Percentiles rank a stretch among this genome's conserved stretches.
phyloP scores from a whole-genome alignment of 2,329 filamentous ascomycete genomes.

The Penicillium glabrum region DNA sequence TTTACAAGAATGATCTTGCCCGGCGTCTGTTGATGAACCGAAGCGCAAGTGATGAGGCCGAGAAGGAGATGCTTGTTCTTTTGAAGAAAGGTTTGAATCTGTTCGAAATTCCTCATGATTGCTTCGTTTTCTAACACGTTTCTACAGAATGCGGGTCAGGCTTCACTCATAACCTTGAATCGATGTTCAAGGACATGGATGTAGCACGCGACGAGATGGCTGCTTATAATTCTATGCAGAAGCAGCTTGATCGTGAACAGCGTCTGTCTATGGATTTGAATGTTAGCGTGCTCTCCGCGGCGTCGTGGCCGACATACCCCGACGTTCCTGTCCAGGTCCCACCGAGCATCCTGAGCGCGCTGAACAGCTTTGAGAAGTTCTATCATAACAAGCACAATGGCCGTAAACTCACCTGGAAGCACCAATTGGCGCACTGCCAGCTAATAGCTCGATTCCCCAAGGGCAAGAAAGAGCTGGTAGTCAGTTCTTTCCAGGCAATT shows the following conservation, averaged over 20 bases:
- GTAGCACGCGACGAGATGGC: slow-evolving; percentile 88
- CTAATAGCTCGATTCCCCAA: slow-evolving; percentile 77
- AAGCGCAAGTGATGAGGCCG: slow-evolving; percentile 91
- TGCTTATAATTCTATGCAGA: slow-evolving; percentile 72
- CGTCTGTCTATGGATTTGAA: slow-evolving; percentile 67
- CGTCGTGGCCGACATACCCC: slow-evolving; percentile 90
- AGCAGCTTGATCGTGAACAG: slow-evolving; percentile 60
- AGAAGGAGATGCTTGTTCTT: slow-evolving; percentile 90
- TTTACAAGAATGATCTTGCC: slow-evolving; percentile 97
- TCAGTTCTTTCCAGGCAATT: slow-evolving; percentile 89
- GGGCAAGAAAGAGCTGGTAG: slow-evolving; percentile 81
- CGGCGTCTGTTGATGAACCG: slow-evolving; percentile 85
- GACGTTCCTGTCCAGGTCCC: slow-evolving; percentile 76
- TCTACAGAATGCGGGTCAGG: slow-evolving; percentile 79
- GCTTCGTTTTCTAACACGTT: slow-evolving; percentile 1
- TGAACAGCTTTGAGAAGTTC: slow-evolving; percentile 77
- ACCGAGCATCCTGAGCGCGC: slow-evolving; percentile 69
- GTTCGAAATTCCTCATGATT: background rate
- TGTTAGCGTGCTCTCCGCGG: slow-evolving; percentile 86
- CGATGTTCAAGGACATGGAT: slow-evolving; percentile 99
- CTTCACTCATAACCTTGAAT: slow-evolving; percentile 96
- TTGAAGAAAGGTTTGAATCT: slow-evolving; percentile 65
- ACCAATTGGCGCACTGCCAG: slow-evolving; percentile 86
- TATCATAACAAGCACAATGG: slow-evolving; percentile 91
- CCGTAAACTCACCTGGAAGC: slow-evolving; percentile 85